Base-by-base conservation (phyloP, 192 early-diverging fungal species). In the Coemansia sp. region DNA sequence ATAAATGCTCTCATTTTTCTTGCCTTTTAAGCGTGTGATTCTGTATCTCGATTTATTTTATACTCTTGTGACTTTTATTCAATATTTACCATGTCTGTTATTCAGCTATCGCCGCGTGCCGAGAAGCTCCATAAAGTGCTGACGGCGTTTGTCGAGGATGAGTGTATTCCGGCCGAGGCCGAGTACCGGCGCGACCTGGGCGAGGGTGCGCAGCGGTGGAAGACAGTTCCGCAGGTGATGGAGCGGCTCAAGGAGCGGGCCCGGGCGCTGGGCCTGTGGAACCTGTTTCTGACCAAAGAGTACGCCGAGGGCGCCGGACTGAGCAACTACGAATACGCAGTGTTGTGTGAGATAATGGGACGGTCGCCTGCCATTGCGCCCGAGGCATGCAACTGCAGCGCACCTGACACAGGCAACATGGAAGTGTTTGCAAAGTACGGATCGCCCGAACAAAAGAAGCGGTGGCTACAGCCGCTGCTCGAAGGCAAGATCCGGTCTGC, bases 371-470 rank as follows among this genome's bases (percentile, higher is more conserved):
- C 75, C 19, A 66, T 98, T 35, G 97, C 94, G 12, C 91, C 97
- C 37, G 95, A 97, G 87, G 93, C 93, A 19, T 84, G 86, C 80
- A 97, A 97, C 88, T 94, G 93, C 79, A 85, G 87, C 45, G 93
- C 94, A 17, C 95, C 95, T 14, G 97, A 99, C 70, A 97, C 97
- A 5, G 97, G 97, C 59, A 99, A 99, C 85, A 99, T 99, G 95
- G 95, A 99, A 70, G 94, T 99, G 47, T 89, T 99, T 64, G 93
- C 92, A 38, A 95, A 96, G 78, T 99, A 96, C 79, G 97, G 97
- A 51, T 86, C 84, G 12, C 65, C 77, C 17, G 90, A 69, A 45
- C 97, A 99, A 74, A 96, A 97, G 82, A 56, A 83, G 45, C 71
- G 76, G 49, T 94, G 90, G 86, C 80, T 93, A 14, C 62, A 73